A percentile compares a stretch with the other conserved stretches of the same genome.
Evolutionary conservation across 106 monocot genomes (phyloP).

Genomic region (Apostasia ramifera): DNA sequence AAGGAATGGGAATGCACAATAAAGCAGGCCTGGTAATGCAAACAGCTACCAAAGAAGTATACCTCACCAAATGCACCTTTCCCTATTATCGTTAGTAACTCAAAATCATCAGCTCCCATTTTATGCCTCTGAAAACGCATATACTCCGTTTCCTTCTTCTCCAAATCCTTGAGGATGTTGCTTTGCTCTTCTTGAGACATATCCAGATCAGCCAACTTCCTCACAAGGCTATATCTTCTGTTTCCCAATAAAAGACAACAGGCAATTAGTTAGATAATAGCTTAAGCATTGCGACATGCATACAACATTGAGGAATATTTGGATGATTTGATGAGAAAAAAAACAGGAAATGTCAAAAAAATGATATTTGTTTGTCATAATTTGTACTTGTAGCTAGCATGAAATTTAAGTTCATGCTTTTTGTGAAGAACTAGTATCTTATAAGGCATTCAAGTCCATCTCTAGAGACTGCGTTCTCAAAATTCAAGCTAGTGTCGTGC

Average conservation of each 20-base stretch:
- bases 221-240: constrained; percentile 63
- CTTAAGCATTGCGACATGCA: too few relatives aligned
- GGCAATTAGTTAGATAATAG: neutral
- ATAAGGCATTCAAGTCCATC: too few relatives aligned
- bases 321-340: too few relatives aligned
- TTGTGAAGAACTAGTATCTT: too few relatives aligned
- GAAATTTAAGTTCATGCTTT: too few relatives aligned
- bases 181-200: constrained; percentile 79
- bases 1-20: neutral
- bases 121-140: constrained; percentile 93
- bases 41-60: constrained; percentile 6
- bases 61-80: constrained; percentile 97
- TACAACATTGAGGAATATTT: too few relatives aligned
- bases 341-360: too few relatives aligned
- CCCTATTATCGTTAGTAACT: constrained; percentile 81
- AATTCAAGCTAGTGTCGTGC: too few relatives aligned
- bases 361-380: too few relatives aligned
- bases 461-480: too few relatives aligned
- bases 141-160: constrained; percentile 88
- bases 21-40: constrained; percentile 7
- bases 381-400: too few relatives aligned
- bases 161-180: constrained; percentile 63
- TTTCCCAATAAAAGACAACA: neutral
- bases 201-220: constrained; percentile 67
- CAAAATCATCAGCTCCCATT: constrained; percentile 91